phyloP scores from a whole-genome alignment of 768 basidiomycete genomes.

The Pisolithus marmoratus region DNA sequence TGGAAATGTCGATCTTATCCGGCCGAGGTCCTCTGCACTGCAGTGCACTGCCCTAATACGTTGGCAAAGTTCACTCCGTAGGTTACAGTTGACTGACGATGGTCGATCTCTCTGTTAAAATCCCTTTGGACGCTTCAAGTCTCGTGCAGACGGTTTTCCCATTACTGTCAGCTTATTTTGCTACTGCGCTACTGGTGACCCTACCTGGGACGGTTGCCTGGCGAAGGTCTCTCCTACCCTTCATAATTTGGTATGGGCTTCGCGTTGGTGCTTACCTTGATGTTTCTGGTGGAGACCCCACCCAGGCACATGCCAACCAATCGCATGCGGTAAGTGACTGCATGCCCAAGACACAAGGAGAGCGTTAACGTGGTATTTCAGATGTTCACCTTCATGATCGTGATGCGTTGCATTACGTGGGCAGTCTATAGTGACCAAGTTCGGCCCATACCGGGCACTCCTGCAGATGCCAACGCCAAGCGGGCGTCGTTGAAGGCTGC shows the following conservation, averaged over 20 bases:
- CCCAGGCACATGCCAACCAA: constrained; percentile 6
- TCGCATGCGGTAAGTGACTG: constrained; percentile 4
- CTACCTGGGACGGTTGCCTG: constrained; percentile 32
- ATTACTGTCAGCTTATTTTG: constrained; percentile 39
- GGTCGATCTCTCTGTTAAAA: constrained; percentile 2
- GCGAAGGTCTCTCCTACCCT: constrained; percentile 41
- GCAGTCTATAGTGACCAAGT: constrained; percentile 1
- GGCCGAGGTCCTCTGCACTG: too few relatives aligned
- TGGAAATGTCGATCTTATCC: too few relatives aligned
- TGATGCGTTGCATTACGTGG: constrained; percentile 11
- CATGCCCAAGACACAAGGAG: not conserved
- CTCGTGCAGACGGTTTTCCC: constrained; percentile 31
- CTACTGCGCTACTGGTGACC: constrained; percentile 43
- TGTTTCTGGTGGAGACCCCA: constrained; percentile 6
- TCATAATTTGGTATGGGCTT: constrained; percentile 38
- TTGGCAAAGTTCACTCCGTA: not conserved
- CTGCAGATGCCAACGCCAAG: not conserved
- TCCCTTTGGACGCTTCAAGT: constrained; percentile 18
- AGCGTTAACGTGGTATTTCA: not conserved
- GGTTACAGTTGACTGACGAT: not conserved
- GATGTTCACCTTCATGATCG: constrained; percentile 5
- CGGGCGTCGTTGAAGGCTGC: not conserved
- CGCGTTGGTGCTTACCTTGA: constrained; percentile 23
- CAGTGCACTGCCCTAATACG: too few relatives aligned
- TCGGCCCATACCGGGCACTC: not conserved